A percentile compares a stretch with the other conserved stretches of the same genome.
These are phyloP conservation scores for Platanthera zijinensis DNA, from an alignment of 106 monocot genomes.

Conservation along the genomic window DNA sequence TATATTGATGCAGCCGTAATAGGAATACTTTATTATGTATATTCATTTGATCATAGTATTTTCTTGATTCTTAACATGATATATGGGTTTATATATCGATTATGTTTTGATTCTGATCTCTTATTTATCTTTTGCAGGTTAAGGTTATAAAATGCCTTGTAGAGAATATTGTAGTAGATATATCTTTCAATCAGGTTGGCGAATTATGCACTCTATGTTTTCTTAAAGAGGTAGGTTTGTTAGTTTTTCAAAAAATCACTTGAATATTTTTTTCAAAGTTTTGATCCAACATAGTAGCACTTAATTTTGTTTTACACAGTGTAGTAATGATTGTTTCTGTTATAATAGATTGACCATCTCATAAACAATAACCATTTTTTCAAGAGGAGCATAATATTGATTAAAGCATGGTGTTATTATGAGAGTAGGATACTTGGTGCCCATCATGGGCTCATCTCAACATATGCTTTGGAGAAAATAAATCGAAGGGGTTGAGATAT, in stretches of 20 bases:
- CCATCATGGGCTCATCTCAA: constrained; percentile 97
- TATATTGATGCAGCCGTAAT: too few species aligned
- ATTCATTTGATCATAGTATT: not conserved
- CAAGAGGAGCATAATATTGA: constrained; percentile 94
- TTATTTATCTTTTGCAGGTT: constrained; percentile 48
- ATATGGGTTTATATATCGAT: not conserved
- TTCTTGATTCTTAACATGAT: not conserved
- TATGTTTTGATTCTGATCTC: constrained; percentile 2
- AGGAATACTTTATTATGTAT: too few species aligned
- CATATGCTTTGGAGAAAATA: constrained; percentile 97
- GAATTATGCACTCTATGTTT: constrained; percentile 92
- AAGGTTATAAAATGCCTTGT: constrained; percentile 94
- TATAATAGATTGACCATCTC: constrained; percentile 62
- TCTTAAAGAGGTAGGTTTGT: constrained; percentile 70
- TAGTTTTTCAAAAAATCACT: constrained; percentile 2
- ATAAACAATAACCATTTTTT: constrained; percentile 77
- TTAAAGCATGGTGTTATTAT: constrained; percentile 94
- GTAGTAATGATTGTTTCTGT: not conserved
- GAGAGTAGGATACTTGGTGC: constrained; percentile 95
- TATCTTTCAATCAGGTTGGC: constrained; percentile 96
- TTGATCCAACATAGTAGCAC: not conserved
- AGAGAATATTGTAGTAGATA: constrained; percentile 93
- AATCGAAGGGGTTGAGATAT: constrained; percentile 95
- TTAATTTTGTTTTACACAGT: not conserved
- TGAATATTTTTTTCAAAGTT: not conserved